A percentile compares a stretch with the other conserved stretches of the same genome.
Evolutionary conservation across 176 grass and related monocot genomes (phyloP).

Genomic region (Raddia guianensis): DNA sequence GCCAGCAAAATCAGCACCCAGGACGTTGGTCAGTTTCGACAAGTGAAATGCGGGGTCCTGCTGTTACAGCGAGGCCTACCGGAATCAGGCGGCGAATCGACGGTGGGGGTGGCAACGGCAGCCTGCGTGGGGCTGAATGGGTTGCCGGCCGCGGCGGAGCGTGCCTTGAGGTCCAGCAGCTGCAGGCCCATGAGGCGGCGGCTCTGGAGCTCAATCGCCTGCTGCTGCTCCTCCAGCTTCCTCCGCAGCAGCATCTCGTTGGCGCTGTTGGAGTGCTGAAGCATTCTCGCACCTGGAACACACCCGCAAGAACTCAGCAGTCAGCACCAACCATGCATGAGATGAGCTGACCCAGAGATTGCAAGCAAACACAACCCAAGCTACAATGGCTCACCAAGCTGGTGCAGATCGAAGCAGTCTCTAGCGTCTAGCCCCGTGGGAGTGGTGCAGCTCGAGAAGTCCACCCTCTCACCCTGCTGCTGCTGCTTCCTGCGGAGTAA

Average conservation of each 20-base stretch:
- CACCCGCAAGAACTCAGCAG: not conserved
- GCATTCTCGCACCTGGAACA: constrained; percentile 74
- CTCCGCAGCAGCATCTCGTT: constrained; percentile 75
- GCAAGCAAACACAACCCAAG: not conserved
- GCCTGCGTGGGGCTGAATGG: constrained; percentile 40
- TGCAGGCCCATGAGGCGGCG: constrained; percentile 74
- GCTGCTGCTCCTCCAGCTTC: constrained; percentile 97
- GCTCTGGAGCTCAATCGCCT: constrained; percentile 87
- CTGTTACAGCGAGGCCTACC: constrained; percentile 23
- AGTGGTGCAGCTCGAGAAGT: constrained; percentile 65
- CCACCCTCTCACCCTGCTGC: constrained; percentile 60
- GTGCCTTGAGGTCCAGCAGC: constrained; percentile 69
- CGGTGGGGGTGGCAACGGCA: not conserved
- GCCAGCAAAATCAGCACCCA: not conserved
- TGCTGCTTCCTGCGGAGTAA: constrained; percentile 72
- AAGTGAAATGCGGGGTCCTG: not conserved
- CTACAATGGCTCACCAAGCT: constrained; percentile 56
- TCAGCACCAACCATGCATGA: not conserved
- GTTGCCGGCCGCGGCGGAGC: constrained; percentile 8
- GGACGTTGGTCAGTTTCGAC: not conserved
- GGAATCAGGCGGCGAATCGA: constrained; percentile 44
- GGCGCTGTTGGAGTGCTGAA: constrained; percentile 64
- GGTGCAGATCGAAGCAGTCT: constrained; percentile 85
- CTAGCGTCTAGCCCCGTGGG: constrained; percentile 66
- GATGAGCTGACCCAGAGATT: not conserved